Evolutionary conservation across 441 rosid genomes (phyloP), one percentile per base, ranked within the genome.

Genomic region (Populus hybrid): DNA sequence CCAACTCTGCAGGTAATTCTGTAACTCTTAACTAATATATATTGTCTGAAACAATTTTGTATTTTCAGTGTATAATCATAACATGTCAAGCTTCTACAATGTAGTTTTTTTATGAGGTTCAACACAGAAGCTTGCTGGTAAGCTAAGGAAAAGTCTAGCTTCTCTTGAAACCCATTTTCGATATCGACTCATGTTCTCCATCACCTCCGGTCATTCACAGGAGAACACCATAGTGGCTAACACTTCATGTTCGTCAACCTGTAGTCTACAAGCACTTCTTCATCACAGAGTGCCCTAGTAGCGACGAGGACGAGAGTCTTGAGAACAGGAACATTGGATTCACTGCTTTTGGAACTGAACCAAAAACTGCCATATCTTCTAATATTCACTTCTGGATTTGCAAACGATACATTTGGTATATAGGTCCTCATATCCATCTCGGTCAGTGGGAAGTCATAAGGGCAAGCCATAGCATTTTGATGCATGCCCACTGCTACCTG

Each of bases 391-490:
- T 82, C 95, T 11, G 74, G 72, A 66, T 80, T 81, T 64, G 87
- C 92, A 32, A 87, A 89, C 28, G 74, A 75, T 77, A 90, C 40
- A 78, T 95, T 94, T 1, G 98, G 99, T 71, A 95, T 89, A 78
- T 89, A 95, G 40, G 87, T 32, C 82, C 97, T 89, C 94, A 91
- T 83, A 30, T 75, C 80, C 65, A 81, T 81, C 81, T 89, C 92
- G 30, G 86, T 81, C 82, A 92, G 82, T 8, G 92, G 99, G 79
- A 93, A 95, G 81, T 93, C 94, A 30, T 90, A 91, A 10, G 96
- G 93, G 69, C 93, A 93, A 67, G 91, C 73, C 94, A 92, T 93
- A 46, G 88, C 98, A 78, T 95, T 95, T 18, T 94, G 93, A 68
- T 74, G 85, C 89, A 86, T 82, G 10, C 82, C 95, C 83, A 85